These are phyloP conservation scores for Aspergillus versicolor DNA, from an alignment of 2,329 filamentous ascomycete species.

Conservation along the genomic window DNA sequence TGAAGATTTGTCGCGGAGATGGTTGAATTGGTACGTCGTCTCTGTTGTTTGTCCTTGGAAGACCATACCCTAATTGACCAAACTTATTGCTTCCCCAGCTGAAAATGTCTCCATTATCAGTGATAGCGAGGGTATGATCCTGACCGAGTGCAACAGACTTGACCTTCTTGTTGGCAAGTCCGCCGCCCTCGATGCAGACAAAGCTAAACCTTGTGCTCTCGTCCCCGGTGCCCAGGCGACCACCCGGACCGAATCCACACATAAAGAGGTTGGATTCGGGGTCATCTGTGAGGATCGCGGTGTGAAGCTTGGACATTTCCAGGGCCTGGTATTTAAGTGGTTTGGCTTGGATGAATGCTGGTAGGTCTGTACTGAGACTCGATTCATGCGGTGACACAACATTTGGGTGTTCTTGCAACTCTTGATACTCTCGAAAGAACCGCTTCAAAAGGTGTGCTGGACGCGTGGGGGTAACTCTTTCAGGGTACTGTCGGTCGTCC, in stretches of 20 bases:
- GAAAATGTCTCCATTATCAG: conserved; percentile 83
- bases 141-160: conserved; percentile 80
- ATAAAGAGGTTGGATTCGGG: conserved; percentile 88
- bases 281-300: conserved; percentile 82
- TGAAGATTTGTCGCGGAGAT: conserved; percentile 84
- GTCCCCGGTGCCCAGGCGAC: conserved; percentile 83
- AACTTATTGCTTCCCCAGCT: conserved; percentile 89
- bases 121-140: conserved; percentile 84
- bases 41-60: conserved; percentile 62
- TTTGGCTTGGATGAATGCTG: conserved; percentile 68
- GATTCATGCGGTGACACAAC: conserved; percentile 27
- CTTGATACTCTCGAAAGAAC: conserved; percentile 68
- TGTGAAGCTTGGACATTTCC: conserved; percentile 86
- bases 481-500: conserved; percentile 90
- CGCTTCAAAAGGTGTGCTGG: conserved; percentile 73
- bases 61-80: conserved; percentile 80
- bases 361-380: conserved; percentile 57
- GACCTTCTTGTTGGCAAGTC: conserved; percentile 70
- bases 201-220: conserved; percentile 88
- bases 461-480: conserved; percentile 73
- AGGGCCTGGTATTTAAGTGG: conserved; percentile 78
- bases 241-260: conserved; percentile 87
- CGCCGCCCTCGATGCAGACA: conserved; percentile 73
- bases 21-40: conserved; percentile 84
- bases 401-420: conserved; percentile 34